These are phyloP conservation scores for Talaromyces sp. DNA, from an alignment of 2,329 filamentous ascomycete species.

Conservation along the genomic window DNA sequence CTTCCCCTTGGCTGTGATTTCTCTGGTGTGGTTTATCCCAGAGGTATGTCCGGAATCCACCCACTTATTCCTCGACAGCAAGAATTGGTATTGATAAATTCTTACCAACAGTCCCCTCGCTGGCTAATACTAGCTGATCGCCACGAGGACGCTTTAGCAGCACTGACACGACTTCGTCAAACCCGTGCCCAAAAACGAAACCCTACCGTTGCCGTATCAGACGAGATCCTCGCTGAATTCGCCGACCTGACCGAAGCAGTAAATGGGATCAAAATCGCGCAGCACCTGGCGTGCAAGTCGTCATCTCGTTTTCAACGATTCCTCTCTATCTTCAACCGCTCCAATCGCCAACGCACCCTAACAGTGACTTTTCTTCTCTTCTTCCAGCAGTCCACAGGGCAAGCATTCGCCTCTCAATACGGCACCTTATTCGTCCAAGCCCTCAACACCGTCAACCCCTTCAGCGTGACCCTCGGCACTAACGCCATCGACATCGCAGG, in stretches of 20 bases:
- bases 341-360: slow-evolving; percentile 12
- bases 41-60: slow-evolving; percentile 16
- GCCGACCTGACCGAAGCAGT: background rate
- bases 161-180: background rate
- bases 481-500: slow-evolving; percentile 2
- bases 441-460: slow-evolving; percentile 21
- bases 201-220: background rate
- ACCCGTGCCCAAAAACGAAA: background rate
- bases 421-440: slow-evolving; percentile 26
- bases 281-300: background rate
- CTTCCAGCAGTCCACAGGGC: slow-evolving; percentile 11
- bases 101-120: slow-evolving; percentile 1
- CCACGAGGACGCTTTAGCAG: background rate
- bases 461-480: slow-evolving; percentile 11
- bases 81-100: background rate
- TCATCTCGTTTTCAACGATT: slow-evolving; percentile 15
- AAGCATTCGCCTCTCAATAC: slow-evolving; percentile 9
- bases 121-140: background rate
- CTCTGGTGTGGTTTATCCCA: slow-evolving; percentile 29
- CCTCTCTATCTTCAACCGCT: slow-evolving; percentile 30
- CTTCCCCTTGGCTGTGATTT: slow-evolving; percentile 22
- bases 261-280: background rate
- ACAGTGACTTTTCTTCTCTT: background rate
- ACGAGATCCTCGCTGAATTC: background rate
- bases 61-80: background rate